Conservation (phyloP, 2,329 filamentous ascomycete genomes). For the Claviceps maximensis region DNA sequence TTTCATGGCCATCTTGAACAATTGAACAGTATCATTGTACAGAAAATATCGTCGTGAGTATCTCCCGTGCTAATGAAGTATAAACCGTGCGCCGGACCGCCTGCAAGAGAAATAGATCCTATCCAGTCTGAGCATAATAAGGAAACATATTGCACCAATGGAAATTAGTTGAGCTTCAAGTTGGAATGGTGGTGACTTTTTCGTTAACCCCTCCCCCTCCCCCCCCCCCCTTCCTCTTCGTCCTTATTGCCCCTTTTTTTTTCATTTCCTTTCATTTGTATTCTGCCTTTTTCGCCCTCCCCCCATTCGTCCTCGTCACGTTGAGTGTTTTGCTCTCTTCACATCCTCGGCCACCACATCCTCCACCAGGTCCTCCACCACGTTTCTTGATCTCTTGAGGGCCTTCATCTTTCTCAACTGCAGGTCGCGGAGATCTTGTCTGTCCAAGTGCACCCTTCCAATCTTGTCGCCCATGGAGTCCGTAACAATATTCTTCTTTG, state of each 20-base stretch:
- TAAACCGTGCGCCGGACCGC: too few species aligned
- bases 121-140: too few species aligned
- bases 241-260: background rate
- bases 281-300: background rate
- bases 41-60: too few species aligned
- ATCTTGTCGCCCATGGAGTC: slow-evolving; percentile 94
- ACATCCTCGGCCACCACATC: slow-evolving; percentile 25
- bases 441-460: slow-evolving; percentile 79
- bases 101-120: too few species aligned
- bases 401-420: slow-evolving; percentile 99
- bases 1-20: too few species aligned
- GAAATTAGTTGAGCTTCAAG: too few species aligned
- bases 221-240: too few species aligned
- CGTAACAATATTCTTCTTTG: slow-evolving; percentile 93
- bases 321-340: slow-evolving; percentile 23
- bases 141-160: too few species aligned
- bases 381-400: slow-evolving; percentile 68
- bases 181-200: too few species aligned
- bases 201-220: too few species aligned
- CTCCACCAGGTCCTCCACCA: slow-evolving; percentile 35
- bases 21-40: too few species aligned
- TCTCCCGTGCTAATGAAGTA: too few species aligned
- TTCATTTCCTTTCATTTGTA: background rate
- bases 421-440: slow-evolving; percentile 73
- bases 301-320: background rate